These are phyloP conservation scores for Tylopilus orsonianus DNA, from an alignment of 1,284 basidiomycete genomes.

Conservation along the genomic window DNA sequence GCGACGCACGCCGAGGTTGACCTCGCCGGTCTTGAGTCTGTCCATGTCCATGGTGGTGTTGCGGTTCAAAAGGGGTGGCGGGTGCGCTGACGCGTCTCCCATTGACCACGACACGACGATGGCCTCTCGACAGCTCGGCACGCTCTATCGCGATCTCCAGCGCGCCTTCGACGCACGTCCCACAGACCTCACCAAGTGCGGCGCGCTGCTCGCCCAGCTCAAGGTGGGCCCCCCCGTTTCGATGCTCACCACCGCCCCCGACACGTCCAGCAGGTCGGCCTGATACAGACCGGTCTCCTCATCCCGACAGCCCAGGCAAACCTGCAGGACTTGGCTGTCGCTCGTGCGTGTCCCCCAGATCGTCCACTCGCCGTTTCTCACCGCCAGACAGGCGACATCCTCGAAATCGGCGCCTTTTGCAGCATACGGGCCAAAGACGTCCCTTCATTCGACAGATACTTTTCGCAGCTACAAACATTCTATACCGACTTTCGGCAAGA, in stretches of 20 bases:
- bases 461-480: slow-evolving; percentile 89
- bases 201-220: slow-evolving; percentile 62
- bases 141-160: slow-evolving; percentile 60
- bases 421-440: slow-evolving; percentile 88
- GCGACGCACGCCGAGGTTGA: slow-evolving; percentile 86
- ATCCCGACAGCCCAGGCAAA: slow-evolving; percentile 61
- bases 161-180: slow-evolving; percentile 61
- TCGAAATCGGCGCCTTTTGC: slow-evolving; percentile 94
- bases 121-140: slow-evolving; percentile 50
- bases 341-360: slow-evolving; percentile 51
- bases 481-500: slow-evolving; percentile 83
- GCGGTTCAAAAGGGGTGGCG: slow-evolving; percentile 18
- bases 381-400: slow-evolving; percentile 73
- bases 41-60: slow-evolving; percentile 53
- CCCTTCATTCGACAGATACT: slow-evolving; percentile 92
- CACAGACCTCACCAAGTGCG: slow-evolving; percentile 65
- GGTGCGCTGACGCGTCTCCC: slow-evolving; percentile 61
- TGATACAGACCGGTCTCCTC: slow-evolving; percentile 78
- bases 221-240: slow-evolving; percentile 50
- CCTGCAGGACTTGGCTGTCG: slow-evolving; percentile 62
- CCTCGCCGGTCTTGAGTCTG: slow-evolving; percentile 86
- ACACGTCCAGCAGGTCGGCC: slow-evolving; percentile 54
- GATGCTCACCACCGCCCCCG: no score
- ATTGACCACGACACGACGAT: slow-evolving; percentile 34
- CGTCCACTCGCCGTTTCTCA: neutral